A percentile compares a stretch with the other conserved stretches of the same genome.
phyloP scores from a whole-genome alignment of 257 asterid genomes.

The Salvia miltiorrhiza region DNA sequence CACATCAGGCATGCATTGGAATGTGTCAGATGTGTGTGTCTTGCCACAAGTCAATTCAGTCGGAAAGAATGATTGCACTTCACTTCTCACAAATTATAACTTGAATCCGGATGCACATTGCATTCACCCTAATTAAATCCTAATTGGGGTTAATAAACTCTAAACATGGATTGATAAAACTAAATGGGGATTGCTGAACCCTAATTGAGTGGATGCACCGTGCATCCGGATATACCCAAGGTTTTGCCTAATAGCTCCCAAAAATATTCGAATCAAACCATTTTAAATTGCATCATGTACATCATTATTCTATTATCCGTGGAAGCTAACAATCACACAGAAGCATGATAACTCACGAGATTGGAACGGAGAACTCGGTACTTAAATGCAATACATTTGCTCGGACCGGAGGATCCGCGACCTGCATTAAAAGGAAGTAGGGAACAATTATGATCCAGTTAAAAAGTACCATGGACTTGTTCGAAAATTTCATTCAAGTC shows the following conservation, averaged over 20 bases:
- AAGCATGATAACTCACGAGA: slow-evolving; percentile 57
- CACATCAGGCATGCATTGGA: too few relatives aligned
- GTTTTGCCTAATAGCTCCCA: too few relatives aligned
- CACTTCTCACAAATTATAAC: neutral
- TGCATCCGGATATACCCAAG: too few relatives aligned
- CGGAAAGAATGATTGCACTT: neutral
- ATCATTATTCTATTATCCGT: neutral
- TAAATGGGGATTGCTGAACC: too few relatives aligned
- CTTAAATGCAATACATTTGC: slow-evolving; percentile 77
- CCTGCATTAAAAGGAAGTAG: slow-evolving; percentile 46
- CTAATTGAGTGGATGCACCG: too few relatives aligned
- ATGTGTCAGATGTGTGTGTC: too few relatives aligned
- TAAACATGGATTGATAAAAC: too few relatives aligned
- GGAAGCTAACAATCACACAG: neutral
- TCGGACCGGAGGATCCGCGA: slow-evolving; percentile 86
- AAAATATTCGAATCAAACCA: neutral
- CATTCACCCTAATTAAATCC: too few relatives aligned
- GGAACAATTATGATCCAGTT: slow-evolving; percentile 15
- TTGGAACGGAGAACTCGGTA: slow-evolving; percentile 63
- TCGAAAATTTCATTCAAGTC: neutral
- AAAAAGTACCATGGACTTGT: neutral
- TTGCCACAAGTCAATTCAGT: neutral
- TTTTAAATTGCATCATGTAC: neutral
- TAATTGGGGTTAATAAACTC: too few relatives aligned
- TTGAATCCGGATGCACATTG: too few relatives aligned